Conservation (phyloP, 2,329 filamentous ascomycete species). For the Hyphodiscus sp. region DNA sequence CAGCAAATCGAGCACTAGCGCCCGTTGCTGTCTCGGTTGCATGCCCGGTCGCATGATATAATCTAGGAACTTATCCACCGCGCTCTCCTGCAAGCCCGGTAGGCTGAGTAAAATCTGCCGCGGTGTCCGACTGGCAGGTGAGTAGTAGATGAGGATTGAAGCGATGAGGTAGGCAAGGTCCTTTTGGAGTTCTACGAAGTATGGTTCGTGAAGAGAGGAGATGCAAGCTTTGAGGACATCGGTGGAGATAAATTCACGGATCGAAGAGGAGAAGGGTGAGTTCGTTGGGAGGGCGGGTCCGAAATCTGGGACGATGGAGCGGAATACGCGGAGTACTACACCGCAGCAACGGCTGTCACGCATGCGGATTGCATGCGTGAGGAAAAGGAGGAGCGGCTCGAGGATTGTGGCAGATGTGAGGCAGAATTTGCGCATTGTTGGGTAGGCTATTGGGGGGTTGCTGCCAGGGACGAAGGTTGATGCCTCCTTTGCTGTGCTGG, state of each 20-base stretch:
- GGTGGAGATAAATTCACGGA: constrained; percentile 83
- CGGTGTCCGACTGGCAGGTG: constrained; percentile 61
- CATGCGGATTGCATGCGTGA: constrained; percentile 83
- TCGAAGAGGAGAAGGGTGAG: constrained; percentile 48
- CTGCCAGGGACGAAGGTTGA: constrained; percentile 20
- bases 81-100: constrained; percentile 64
- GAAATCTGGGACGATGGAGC: constrained; percentile 79
- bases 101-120: constrained; percentile 70
- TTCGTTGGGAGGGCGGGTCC: constrained; percentile 33
- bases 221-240: constrained; percentile 88
- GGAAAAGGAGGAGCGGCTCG: constrained; percentile 85
- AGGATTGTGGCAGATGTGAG: constrained; percentile 71
- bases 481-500: constrained; percentile 22
- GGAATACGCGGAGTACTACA: constrained; percentile 79
- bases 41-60: constrained; percentile 52
- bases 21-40: constrained; percentile 70
- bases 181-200: constrained; percentile 94
- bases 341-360: constrained; percentile 83
- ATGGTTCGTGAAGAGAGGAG: constrained; percentile 85
- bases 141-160: constrained; percentile 73
- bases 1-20: constrained; percentile 75
- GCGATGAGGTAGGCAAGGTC: constrained; percentile 86
- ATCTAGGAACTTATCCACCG: constrained; percentile 59
- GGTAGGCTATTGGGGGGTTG: constrained; percentile 28
- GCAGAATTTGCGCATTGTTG: constrained; percentile 73